Conservation (phyloP, 1,139 yeast genomes). For the Geotrichum siamense region DNA sequence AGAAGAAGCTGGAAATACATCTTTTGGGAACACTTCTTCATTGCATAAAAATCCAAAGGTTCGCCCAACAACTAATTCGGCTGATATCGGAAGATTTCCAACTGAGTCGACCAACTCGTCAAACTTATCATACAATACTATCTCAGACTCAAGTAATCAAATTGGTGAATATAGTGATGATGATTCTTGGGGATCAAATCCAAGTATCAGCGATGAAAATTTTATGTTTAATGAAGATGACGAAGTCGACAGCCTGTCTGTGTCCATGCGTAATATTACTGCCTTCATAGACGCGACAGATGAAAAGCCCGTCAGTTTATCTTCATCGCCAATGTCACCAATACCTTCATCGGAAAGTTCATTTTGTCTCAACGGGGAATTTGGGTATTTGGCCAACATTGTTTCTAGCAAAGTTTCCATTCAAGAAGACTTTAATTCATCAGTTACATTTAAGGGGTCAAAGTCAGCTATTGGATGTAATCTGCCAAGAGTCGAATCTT, state of each 20-base stretch:
- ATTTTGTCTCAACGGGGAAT: constrained; percentile 11
- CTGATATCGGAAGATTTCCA: not conserved
- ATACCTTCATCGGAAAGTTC: constrained; percentile 6
- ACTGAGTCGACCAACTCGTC: not conserved
- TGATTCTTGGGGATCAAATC: constrained; percentile 8
- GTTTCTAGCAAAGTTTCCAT: not conserved
- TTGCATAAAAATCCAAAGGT: not conserved
- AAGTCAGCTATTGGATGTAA: not conserved
- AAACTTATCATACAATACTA: not conserved
- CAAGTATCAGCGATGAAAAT: constrained; percentile 8
- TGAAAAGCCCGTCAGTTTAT: not conserved
- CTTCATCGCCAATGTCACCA: not conserved
- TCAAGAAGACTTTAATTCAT: constrained; percentile 13
- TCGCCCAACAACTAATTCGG: not conserved
- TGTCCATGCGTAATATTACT: constrained; percentile 13
- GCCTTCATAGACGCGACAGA: constrained; percentile 1
- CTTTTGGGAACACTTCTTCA: not conserved
- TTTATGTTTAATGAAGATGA: constrained; percentile 13
- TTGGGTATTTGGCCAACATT: constrained; percentile 11
- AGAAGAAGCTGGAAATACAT: not conserved
- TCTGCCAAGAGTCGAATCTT: not conserved
- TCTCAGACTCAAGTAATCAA: constrained; percentile 13
- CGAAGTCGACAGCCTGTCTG: constrained; percentile 7
- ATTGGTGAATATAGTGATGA: constrained; percentile 8
- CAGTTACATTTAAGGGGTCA: constrained; percentile 10